Conservation (phyloP, 768 basidiomycete species). For the Podaxis sp. region DNA sequence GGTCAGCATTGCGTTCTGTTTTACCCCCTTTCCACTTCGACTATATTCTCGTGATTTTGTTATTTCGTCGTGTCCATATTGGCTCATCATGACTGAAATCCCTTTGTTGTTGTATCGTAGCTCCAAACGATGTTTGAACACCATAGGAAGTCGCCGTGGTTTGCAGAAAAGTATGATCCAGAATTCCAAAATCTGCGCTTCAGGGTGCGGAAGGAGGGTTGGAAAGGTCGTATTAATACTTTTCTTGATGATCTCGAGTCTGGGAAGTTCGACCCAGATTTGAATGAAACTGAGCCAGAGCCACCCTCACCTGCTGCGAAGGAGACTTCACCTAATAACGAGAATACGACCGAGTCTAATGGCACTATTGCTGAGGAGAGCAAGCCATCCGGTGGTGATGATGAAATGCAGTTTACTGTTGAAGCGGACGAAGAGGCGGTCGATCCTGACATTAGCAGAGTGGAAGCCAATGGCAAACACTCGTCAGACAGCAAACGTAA, state of each 20-base stretch:
- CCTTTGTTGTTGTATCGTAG: conserved; percentile 51
- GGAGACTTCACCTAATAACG: conserved; percentile 46
- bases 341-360: conserved; percentile 37
- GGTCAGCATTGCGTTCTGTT: conserved; percentile 53
- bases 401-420: conserved; percentile 73
- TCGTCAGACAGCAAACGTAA: conserved; percentile 41
- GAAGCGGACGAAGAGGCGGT: conserved; percentile 71
- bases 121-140: conserved; percentile 95
- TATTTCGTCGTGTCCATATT: conserved; percentile 19
- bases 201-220: conserved; percentile 81
- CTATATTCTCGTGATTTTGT: conserved; percentile 18
- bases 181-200: conserved; percentile 71
- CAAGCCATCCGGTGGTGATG: conserved; percentile 53
- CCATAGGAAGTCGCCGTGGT: conserved; percentile 96
- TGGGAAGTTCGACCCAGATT: conserved; percentile 82
- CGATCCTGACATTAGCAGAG: conserved; percentile 54
- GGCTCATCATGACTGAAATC: conserved; percentile 29
- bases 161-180: conserved; percentile 92
- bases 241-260: conserved; percentile 81
- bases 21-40: conserved; percentile 22
- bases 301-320: conserved; percentile 48
- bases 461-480: conserved; percentile 58
- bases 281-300: conserved; percentile 59
- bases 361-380: conserved; percentile 46
- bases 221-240: conserved; percentile 67